Evolutionary conservation across 139 green algal species (phyloP).

Genomic region (Chlorokybus atmophyticus): DNA sequence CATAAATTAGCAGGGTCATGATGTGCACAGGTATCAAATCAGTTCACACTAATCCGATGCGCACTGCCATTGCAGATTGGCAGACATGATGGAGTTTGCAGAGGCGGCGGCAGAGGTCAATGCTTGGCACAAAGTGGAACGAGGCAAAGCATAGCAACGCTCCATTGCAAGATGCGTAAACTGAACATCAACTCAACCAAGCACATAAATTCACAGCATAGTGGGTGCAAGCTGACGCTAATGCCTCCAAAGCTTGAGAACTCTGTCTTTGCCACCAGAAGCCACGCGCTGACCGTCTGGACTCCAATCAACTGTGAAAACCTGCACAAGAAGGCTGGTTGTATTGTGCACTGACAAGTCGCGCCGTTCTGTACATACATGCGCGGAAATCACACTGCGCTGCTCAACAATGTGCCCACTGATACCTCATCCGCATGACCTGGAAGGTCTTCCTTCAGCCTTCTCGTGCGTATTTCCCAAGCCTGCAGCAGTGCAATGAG

Average conservation of each 20-base stretch:
- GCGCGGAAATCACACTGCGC: not conserved
- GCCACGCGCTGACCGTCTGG: slow-evolving; percentile 72
- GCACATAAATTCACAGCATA: no score
- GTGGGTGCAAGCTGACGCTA: no score
- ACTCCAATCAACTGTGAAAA: slow-evolving; percentile 48
- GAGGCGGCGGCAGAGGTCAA: not conserved
- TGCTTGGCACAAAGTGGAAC: not conserved
- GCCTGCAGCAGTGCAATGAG: slow-evolving; percentile 31
- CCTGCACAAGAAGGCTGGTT: no score
- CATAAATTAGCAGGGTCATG: no score
- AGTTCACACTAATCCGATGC: no score
- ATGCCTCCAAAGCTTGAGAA: slow-evolving; percentile 82
- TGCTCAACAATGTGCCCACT: no score
- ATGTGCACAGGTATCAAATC: no score
- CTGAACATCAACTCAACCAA: no score
- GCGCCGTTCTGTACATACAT: not conserved
- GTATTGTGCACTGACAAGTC: not conserved
- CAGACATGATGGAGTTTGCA: not conserved
- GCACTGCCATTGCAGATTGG: not conserved
- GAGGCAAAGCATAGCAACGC: no score
- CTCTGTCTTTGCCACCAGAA: slow-evolving; percentile 83
- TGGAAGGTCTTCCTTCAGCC: slow-evolving; percentile 84
- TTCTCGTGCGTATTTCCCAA: slow-evolving; percentile 75
- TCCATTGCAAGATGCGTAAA: no score
- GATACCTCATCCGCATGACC: slow-evolving; percentile 77